These are phyloP conservation scores for Phytopythium cucurbitacearum DNA, from an alignment of 352 stramenopile genomes.

Conservation along the genomic window DNA sequence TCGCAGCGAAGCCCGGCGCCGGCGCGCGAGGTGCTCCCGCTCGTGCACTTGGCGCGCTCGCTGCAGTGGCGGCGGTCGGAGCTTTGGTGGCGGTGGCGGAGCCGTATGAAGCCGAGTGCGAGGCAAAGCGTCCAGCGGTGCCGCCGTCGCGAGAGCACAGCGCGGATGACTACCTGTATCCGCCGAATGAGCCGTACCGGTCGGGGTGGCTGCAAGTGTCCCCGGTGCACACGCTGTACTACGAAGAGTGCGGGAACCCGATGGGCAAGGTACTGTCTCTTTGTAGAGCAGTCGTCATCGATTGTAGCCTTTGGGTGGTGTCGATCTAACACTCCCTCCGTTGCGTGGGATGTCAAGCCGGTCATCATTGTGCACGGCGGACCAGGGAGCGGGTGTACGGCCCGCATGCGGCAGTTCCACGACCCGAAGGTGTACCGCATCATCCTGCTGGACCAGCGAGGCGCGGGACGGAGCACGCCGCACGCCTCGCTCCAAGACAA, in stretches of 20 bases:
- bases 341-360: conserved; percentile 20
- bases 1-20: too few species aligned
- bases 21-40: too few species aligned
- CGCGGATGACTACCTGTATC: conserved; percentile 62
- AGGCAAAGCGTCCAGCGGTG: too few species aligned
- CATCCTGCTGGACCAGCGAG: conserved; percentile 92
- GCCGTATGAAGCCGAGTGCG: too few species aligned
- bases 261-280: too few species aligned
- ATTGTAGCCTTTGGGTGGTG: neutral
- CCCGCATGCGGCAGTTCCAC: conserved; percentile 89
- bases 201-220: conserved; percentile 65
- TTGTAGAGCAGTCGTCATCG: too few species aligned
- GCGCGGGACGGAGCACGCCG: conserved; percentile 84
- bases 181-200: conserved; percentile 63
- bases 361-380: conserved; percentile 91
- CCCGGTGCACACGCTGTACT: conserved; percentile 78
- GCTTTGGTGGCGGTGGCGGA: too few species aligned
- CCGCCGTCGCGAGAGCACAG: too few species aligned
- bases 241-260: conserved; percentile 77
- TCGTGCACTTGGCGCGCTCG: too few species aligned
- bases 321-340: conserved; percentile 3
- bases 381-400: conserved; percentile 79
- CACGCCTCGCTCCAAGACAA: conserved; percentile 87
- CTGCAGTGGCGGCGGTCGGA: too few species aligned
- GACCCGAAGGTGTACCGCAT: conserved; percentile 90